phyloP scores from a whole-genome alignment of 2,329 filamentous ascomycete species.

The Trichoderma gracile region DNA sequence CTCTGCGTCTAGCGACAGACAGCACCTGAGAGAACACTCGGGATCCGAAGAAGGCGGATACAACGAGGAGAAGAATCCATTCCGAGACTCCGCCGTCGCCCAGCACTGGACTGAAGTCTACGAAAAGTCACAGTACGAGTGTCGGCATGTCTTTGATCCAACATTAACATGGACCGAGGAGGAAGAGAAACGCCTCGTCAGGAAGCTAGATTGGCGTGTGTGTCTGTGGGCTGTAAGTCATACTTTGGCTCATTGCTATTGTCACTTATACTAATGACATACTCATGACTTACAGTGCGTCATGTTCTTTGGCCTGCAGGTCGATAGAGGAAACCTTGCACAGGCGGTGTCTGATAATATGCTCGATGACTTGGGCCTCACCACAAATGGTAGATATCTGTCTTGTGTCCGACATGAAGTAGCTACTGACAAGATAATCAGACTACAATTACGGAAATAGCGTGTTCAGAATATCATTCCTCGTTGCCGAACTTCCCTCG shows the following conservation, averaged over 20 bases:
- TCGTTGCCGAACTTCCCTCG: slow-evolving; percentile 12
- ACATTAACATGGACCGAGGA: slow-evolving; percentile 7
- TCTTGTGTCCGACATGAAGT: no score
- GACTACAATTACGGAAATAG: slow-evolving; percentile 18
- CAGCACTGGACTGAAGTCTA: slow-evolving; percentile 17
- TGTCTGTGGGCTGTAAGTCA: slow-evolving; percentile 13
- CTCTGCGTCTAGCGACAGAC: background rate
- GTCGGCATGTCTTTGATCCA: slow-evolving; percentile 16
- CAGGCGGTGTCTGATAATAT: slow-evolving; percentile 18
- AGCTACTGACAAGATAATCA: background rate
- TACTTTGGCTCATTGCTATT: rapidly evolving
- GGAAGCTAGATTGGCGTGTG: slow-evolving; percentile 9
- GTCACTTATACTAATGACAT: background rate
- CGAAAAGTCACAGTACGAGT: slow-evolving; percentile 16
- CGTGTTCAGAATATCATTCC: slow-evolving; percentile 9
- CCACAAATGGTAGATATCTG: background rate
- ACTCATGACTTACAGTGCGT: background rate
- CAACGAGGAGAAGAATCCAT: background rate
- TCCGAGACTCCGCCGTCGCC: background rate
- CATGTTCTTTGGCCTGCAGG: slow-evolving; percentile 20
- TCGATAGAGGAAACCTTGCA: slow-evolving; percentile 17
- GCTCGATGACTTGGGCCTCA: slow-evolving; percentile 10
- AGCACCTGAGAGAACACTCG: background rate
- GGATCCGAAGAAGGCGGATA: slow-evolving; percentile 11
- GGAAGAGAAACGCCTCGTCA: slow-evolving; percentile 5